Conservation (phyloP, 2,329 filamentous ascomycete genomes). For the Bimuria novae-zelandiae region DNA sequence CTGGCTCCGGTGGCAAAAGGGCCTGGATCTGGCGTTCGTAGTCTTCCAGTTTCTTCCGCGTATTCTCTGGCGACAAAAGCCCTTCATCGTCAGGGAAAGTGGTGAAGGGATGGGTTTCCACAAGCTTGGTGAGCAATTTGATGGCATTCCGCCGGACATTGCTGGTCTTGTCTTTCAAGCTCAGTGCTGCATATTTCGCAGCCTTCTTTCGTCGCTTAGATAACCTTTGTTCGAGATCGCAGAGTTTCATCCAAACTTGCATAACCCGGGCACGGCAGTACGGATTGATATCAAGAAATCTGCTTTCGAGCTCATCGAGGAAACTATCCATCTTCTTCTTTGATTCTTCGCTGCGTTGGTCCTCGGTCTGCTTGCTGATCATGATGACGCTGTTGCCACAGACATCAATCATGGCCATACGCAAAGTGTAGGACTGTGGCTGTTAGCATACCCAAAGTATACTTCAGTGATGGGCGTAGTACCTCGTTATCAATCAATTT, state of each 20-base stretch:
- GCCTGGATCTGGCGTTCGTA: conserved; percentile 82
- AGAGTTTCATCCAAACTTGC: conserved; percentile 90
- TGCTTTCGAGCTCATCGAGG: conserved; percentile 94
- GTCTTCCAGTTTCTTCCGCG: conserved; percentile 78
- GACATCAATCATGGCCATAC: conserved; percentile 93
- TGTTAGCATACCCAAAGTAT: conserved; percentile 2
- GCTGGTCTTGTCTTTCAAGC: conserved; percentile 96
- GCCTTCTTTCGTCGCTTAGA: conserved; percentile 87
- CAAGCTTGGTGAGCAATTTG: conserved; percentile 83
- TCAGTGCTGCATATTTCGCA: conserved; percentile 83
- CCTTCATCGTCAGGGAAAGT: conserved; percentile 63
- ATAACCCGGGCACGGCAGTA: conserved; percentile 92
- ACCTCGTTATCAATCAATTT: conserved; percentile 96
- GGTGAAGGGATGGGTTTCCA: conserved; percentile 88
- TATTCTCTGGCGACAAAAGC: conserved; percentile 81
- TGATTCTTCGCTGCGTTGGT: conserved; percentile 81
- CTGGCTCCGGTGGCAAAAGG: conserved; percentile 78
- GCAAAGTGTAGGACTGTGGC: conserved; percentile 80
- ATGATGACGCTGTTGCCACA: conserved; percentile 94
- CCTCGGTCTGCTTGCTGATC: conserved; percentile 79
- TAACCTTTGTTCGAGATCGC: conserved; percentile 88
- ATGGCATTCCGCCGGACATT: conserved; percentile 95
- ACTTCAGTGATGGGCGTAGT: conserved; percentile 14
- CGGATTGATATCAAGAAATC: conserved; percentile 94
- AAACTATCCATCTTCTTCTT: conserved; percentile 96